Conservation (phyloP, 148 eudicot species). For the Oxyria digyna region DNA sequence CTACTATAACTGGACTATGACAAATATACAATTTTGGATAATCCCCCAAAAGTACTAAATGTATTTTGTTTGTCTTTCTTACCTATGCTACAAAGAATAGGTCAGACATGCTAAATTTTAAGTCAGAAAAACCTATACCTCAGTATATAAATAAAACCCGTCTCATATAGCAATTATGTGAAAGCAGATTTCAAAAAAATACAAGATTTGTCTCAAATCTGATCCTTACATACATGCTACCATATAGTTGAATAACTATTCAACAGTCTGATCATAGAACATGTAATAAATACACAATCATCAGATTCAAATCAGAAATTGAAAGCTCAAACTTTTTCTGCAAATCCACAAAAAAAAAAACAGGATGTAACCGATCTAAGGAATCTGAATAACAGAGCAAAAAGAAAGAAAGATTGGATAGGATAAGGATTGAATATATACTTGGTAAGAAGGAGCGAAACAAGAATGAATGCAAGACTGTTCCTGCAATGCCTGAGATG, state of each 20-base stretch:
- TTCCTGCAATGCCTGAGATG: no score
- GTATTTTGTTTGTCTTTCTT: no score
- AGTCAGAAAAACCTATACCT: no score
- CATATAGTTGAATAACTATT: neutral
- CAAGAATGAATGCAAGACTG: slow-evolving; percentile 23
- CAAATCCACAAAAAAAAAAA: neutral
- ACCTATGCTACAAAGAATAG: no score
- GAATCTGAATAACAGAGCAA: neutral
- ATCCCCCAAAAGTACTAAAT: neutral
- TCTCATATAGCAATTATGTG: neutral
- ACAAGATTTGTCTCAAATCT: neutral
- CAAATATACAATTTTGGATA: neutral
- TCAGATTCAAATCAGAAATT: neutral
- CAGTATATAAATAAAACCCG: neutral
- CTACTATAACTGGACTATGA: neutral
- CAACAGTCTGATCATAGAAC: neutral
- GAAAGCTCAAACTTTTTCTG: neutral
- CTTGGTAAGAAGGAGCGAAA: slow-evolving; percentile 12
- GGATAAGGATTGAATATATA: neutral
- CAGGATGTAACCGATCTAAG: neutral
- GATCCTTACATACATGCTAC: neutral
- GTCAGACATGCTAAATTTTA: no score
- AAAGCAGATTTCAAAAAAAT: neutral
- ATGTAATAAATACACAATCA: neutral
- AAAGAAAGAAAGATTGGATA: neutral